Base-by-base conservation (phyloP, 2,329 filamentous ascomycete genomes). In the Canariomyces notabilis region DNA sequence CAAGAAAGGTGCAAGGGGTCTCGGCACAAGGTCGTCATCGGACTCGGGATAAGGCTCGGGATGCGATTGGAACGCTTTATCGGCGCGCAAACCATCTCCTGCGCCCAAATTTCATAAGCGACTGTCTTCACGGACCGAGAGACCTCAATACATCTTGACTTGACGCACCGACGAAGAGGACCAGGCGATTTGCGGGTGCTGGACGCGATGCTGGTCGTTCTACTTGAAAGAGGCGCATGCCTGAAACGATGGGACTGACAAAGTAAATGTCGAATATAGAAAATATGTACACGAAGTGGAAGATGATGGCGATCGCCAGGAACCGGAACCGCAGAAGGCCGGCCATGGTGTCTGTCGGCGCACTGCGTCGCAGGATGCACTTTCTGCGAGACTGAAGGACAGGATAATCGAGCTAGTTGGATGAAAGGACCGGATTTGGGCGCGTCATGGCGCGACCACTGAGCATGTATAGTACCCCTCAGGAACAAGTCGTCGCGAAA, bases 211-310 rank as follows among this genome's bases (percentile, higher is more conserved):
- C 57, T 32, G 77, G 70, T 45, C 83, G 75, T 49, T 89, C 79
- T 31, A 94, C 74, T 37, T 74, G 70, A 67, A 89, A 90, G 50
- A 89, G 78, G 61, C 79, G 81, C 93, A 98, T 98, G 62, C 93
- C 93, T 72, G 85, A 87, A 44, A 97, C 93, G 58, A 98, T 93
- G 18, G 93, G 93, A 64, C 89, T 96, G 63, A 96, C 89, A 64
- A 98, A 98, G 70, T 98, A 97, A 54, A 97, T 93, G 67, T 96
- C 90, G 70, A 98, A 98, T 61, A 97, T 97, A 50, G 89, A 95
- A 64, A 85, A 87, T 46, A 95, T 85, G 67, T 98, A 98, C 55
- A 95, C 80, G 44, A 97, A 67, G 68, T 98, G 94, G 65, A 98
- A 98, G 51, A 91, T 71, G 63, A 96, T 79, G 58, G 93, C 93